These are phyloP conservation scores for Galerina marginata DNA, from an alignment of 768 basidiomycete genomes.

Conservation along the genomic window DNA sequence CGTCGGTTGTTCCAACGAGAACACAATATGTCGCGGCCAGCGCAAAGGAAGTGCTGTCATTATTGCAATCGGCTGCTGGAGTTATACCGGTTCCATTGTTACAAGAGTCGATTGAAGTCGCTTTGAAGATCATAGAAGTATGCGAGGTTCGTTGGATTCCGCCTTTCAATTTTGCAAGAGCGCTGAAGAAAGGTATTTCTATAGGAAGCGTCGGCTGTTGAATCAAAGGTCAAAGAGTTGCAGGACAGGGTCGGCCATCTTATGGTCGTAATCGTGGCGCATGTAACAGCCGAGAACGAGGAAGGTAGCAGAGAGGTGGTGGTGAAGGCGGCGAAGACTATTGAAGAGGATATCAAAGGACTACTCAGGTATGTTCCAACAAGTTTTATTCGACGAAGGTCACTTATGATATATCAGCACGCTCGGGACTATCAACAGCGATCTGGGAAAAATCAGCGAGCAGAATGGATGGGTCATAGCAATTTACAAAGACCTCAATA, in stretches of 20 bases:
- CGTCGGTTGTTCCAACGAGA: neutral
- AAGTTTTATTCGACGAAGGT: neutral
- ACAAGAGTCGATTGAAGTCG: conserved; percentile 8
- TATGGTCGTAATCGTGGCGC: conserved; percentile 6
- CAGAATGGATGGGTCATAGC: neutral
- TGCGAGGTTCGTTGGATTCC: conserved; percentile 2
- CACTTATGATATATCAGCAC: neutral
- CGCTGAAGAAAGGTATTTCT: neutral
- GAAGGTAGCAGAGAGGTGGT: conserved; percentile 1
- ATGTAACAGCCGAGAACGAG: conserved; percentile 7
- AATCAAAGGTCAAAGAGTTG: conserved; percentile 11
- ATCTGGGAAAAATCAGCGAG: neutral
- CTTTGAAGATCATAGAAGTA: conserved; percentile 6
- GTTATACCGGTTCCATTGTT: conserved; percentile 7
- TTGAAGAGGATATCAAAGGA: conserved; percentile 2
- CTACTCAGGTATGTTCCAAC: neutral
- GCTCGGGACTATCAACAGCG: conserved; percentile 6
- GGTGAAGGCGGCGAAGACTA: conserved; percentile 1
- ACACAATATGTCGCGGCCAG: neutral
- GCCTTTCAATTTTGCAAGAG: neutral
- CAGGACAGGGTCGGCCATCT: conserved; percentile 9
- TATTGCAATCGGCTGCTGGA: neutral
- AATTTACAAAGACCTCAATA: neutral
- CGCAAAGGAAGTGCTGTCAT: conserved; percentile 1
- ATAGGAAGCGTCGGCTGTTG: conserved; percentile 6